Conservation (phyloP, 805 yeast genomes). For the Isabelozyma gotoi region DNA sequence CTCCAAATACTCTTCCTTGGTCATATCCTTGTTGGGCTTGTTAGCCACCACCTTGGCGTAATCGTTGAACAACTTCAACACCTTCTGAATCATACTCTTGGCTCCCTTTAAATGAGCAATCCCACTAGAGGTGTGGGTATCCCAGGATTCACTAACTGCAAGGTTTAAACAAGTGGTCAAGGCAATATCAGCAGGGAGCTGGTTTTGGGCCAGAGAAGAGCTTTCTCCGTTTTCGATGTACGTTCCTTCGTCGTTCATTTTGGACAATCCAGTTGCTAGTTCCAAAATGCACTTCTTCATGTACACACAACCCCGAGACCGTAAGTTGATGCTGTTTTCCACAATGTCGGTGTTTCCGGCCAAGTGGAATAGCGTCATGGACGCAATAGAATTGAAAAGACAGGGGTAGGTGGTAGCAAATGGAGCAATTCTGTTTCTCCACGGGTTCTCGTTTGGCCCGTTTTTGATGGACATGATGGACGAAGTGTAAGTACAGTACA, state of each 20-base stretch:
- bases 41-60: conserved; percentile 15
- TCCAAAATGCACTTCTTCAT: conserved; percentile 62
- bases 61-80: conserved; percentile 29
- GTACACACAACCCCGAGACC: conserved; percentile 52
- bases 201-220: conserved; percentile 10
- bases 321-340: conserved; percentile 40
- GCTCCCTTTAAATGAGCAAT: conserved; percentile 71
- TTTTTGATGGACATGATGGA: conserved; percentile 60
- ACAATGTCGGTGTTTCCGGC: conserved; percentile 39
- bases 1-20: conserved; percentile 5
- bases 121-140: conserved; percentile 63
- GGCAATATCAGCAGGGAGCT: conserved; percentile 62
- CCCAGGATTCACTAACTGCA: conserved; percentile 70
- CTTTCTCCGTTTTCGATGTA: conserved; percentile 11
- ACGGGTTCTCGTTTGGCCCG: conserved; percentile 66
- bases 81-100: conserved; percentile 54
- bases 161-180: conserved; percentile 62
- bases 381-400: conserved; percentile 59
- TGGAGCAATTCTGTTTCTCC: conserved; percentile 60
- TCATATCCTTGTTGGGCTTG: conserved; percentile 9
- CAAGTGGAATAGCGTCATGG: conserved; percentile 65
- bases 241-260: conserved; percentile 17
- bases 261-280: conserved; percentile 54
- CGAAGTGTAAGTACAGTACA: conserved; percentile 38
- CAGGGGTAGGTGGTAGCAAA: conserved; percentile 55